Percentiles rank a stretch among this genome's conserved stretches.
These are phyloP conservation scores for Colletotrichum eleusines DNA, from an alignment of 2,329 filamentous ascomycete genomes.

Conservation along the genomic window DNA sequence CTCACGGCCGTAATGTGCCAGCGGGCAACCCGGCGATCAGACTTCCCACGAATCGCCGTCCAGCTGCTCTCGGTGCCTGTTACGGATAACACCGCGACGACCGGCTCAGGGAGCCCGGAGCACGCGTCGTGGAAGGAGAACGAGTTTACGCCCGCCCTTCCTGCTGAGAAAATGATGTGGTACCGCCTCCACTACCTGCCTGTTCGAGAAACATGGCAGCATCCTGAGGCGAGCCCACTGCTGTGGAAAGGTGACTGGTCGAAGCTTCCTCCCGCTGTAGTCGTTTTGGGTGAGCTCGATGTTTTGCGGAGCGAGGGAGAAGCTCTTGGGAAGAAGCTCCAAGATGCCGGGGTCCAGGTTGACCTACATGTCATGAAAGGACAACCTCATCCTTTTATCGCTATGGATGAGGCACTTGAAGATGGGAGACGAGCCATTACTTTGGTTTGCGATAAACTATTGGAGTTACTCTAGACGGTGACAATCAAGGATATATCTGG, in stretches of 20 bases:
- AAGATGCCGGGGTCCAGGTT: conserved; percentile 58
- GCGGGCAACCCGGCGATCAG: conserved; percentile 55
- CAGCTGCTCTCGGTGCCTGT: conserved; percentile 70
- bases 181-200: conserved; percentile 70
- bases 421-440: conserved; percentile 65
- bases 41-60: conserved; percentile 48
- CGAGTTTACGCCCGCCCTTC: conserved; percentile 63
- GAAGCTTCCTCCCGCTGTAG: conserved; percentile 61
- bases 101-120: conserved; percentile 49
- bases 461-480: conserved; percentile 4
- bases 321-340: conserved; percentile 62
- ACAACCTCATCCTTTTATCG: conserved; percentile 69
- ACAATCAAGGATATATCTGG: background rate
- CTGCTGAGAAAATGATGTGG: conserved; percentile 70
- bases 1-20: conserved; percentile 66
- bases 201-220: conserved; percentile 55
- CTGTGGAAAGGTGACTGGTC: conserved; percentile 64
- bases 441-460: conserved; percentile 50
- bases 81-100: conserved; percentile 69
- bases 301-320: conserved; percentile 67
- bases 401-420: conserved; percentile 67
- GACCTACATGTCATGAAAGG: conserved; percentile 64
- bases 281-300: conserved; percentile 68
- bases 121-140: conserved; percentile 63
- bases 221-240: conserved; percentile 67